These are phyloP conservation scores for Candida sithepensis DNA, from an alignment of 805 yeast genomes.

Conservation along the genomic window DNA sequence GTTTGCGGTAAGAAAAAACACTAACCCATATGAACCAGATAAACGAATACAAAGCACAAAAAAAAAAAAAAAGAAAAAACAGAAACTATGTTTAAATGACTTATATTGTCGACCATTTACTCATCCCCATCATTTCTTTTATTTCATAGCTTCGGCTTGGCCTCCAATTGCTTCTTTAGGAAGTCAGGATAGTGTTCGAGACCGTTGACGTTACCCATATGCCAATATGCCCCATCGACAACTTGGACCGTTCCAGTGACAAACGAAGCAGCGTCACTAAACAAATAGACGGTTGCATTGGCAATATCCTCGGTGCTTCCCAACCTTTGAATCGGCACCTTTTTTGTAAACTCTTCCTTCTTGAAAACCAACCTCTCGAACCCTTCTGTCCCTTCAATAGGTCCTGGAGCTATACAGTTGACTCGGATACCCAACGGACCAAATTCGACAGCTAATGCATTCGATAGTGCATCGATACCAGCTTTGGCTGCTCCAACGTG, in stretches of 20 bases:
- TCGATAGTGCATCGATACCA: constrained; percentile 84
- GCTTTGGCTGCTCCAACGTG: constrained; percentile 97
- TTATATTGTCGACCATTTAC: no score
- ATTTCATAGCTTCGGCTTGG: constrained; percentile 23
- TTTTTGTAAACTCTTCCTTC: constrained; percentile 37
- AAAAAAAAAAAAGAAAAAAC: no score
- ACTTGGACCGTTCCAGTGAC: constrained; percentile 74
- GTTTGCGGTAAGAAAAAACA: no score
- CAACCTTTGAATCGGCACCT: constrained; percentile 62
- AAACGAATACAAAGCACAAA: no score
- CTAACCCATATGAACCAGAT: no score
- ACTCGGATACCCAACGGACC: constrained; percentile 86
- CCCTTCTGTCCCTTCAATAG: constrained; percentile 86
- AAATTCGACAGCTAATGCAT: constrained; percentile 82
- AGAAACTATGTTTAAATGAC: no score
- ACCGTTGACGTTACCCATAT: constrained; percentile 48
- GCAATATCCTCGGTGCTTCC: constrained; percentile 82
- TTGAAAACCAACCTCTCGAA: constrained; percentile 56
- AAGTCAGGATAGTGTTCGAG: constrained; percentile 39
- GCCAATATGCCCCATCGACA: constrained; percentile 94
- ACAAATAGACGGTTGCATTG: constrained; percentile 76
- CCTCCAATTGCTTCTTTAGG: constrained; percentile 28
- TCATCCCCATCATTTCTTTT: no score
- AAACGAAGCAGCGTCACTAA: constrained; percentile 77
- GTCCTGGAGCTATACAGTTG: constrained; percentile 90